phyloP scores from a whole-genome alignment of 129 eudicot genomes.

The Chrysanthemum seticuspe region DNA sequence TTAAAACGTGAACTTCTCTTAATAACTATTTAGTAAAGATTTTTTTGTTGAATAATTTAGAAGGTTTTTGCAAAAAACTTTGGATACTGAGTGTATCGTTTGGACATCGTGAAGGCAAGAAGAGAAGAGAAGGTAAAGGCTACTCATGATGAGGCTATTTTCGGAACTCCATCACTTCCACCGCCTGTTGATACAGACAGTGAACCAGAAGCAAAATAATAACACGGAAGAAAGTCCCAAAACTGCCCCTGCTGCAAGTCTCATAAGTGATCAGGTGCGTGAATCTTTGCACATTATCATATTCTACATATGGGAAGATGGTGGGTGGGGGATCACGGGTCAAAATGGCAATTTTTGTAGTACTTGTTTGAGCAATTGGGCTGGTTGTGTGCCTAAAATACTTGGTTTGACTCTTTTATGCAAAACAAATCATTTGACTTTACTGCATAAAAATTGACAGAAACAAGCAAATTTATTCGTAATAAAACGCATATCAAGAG shows the following conservation, averaged over 20 bases:
- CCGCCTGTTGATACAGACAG: slow-evolving; percentile 53
- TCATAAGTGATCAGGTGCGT: slow-evolving; percentile 75
- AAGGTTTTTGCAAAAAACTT: background rate
- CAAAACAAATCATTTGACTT: no score
- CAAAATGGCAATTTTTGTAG: no score
- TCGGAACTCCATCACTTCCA: slow-evolving; percentile 71
- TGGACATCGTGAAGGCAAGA: slow-evolving; percentile 51
- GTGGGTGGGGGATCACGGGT: background rate
- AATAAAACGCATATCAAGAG: background rate
- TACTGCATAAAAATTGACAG: no score
- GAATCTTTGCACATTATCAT: slow-evolving; percentile 3
- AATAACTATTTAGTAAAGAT: no score
- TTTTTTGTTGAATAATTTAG: no score
- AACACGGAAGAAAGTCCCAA: slow-evolving; percentile 32
- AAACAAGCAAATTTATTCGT: no score
- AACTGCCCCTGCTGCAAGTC: slow-evolving; percentile 52
- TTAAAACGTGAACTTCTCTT: background rate
- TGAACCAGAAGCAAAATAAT: slow-evolving; percentile 46
- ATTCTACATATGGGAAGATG: background rate
- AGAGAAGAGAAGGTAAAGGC: slow-evolving; percentile 74
- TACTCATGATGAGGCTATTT: slow-evolving; percentile 94
- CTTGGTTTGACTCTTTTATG: no score
- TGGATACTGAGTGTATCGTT: slow-evolving; percentile 5
- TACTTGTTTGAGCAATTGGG: no score
- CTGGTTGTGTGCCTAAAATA: no score